Percentiles rank a stretch among this genome's conserved stretches.
Conservation (phyloP, 1,284 basidiomycete species). For the Paramarasmius palmivorus region DNA sequence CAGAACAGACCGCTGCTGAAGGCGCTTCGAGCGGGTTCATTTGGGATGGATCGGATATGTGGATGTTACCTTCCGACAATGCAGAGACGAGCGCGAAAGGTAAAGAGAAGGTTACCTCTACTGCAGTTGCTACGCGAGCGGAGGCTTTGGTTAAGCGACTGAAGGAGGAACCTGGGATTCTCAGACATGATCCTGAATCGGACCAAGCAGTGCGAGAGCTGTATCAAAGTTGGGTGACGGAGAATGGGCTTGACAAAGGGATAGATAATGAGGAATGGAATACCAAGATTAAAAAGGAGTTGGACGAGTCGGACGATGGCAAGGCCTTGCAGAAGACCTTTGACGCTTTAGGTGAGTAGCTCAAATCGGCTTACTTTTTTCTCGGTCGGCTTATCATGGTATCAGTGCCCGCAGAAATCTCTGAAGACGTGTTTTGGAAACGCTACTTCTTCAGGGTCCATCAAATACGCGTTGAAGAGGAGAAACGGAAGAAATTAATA, state of each 20-base stretch:
- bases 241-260: slow-evolving; percentile 55
- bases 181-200: slow-evolving; percentile 75
- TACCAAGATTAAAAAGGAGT: slow-evolving; percentile 46
- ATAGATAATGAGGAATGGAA: slow-evolving; percentile 57
- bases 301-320: slow-evolving; percentile 55
- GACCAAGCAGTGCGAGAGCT: slow-evolving; percentile 56
- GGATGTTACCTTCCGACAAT: slow-evolving; percentile 55
- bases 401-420: slow-evolving; percentile 72
- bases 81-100: slow-evolving; percentile 33
- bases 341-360: slow-evolving; percentile 59
- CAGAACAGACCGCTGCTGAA: slow-evolving; percentile 47
- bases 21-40: slow-evolving; percentile 42
- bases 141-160: slow-evolving; percentile 78
- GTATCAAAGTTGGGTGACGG: slow-evolving; percentile 67
- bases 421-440: slow-evolving; percentile 81
- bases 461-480: slow-evolving; percentile 84
- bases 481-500: slow-evolving; percentile 78
- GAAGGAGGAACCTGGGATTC: slow-evolving; percentile 72
- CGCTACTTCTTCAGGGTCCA: slow-evolving; percentile 90
- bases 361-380: not conserved
- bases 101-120: slow-evolving; percentile 43
- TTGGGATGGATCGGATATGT: slow-evolving; percentile 86
- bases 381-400: slow-evolving; percentile 8
- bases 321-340: slow-evolving; percentile 58
- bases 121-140: slow-evolving; percentile 70